Conservation (phyloP, 2,329 filamentous ascomycete species). For the Hypocrella siamensis region DNA sequence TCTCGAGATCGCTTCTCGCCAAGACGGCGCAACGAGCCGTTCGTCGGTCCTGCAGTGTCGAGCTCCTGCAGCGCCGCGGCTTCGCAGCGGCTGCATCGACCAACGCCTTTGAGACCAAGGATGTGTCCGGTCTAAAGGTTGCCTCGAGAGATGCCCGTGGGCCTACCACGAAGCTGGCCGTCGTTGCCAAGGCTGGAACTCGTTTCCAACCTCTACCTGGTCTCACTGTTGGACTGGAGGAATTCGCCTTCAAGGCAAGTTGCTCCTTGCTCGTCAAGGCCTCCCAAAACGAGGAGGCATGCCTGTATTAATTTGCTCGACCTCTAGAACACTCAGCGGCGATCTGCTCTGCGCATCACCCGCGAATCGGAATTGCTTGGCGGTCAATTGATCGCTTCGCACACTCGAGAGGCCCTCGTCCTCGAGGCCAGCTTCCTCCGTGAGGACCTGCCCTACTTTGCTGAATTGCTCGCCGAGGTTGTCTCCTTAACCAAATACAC, state of each 20-base stretch:
- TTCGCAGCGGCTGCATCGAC: slow-evolving; percentile 47
- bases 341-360: slow-evolving; percentile 82
- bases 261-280: slow-evolving; percentile 1
- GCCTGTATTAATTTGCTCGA: slow-evolving; percentile 32
- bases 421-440: slow-evolving; percentile 90
- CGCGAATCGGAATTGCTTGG: slow-evolving; percentile 93
- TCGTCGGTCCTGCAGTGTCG: slow-evolving; percentile 41
- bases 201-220: slow-evolving; percentile 84
- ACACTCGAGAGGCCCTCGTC: slow-evolving; percentile 86
- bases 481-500: slow-evolving; percentile 77
- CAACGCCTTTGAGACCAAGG: slow-evolving; percentile 76
- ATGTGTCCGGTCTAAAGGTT: slow-evolving; percentile 79
- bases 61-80: slow-evolving; percentile 31
- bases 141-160: slow-evolving; percentile 80
- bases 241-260: slow-evolving; percentile 89
- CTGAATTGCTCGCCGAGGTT: slow-evolving; percentile 88
- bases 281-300: slow-evolving; percentile 5
- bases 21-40: slow-evolving; percentile 42
- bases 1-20: slow-evolving; percentile 45
- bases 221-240: slow-evolving; percentile 76
- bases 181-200: slow-evolving; percentile 89
- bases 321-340: slow-evolving; percentile 63
- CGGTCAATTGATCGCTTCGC: slow-evolving; percentile 72
- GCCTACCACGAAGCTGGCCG: slow-evolving; percentile 76
- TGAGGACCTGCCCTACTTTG: slow-evolving; percentile 92